Base-by-base conservation (phyloP, 2,329 filamentous ascomycete species). In the Fusarium torreyae region DNA sequence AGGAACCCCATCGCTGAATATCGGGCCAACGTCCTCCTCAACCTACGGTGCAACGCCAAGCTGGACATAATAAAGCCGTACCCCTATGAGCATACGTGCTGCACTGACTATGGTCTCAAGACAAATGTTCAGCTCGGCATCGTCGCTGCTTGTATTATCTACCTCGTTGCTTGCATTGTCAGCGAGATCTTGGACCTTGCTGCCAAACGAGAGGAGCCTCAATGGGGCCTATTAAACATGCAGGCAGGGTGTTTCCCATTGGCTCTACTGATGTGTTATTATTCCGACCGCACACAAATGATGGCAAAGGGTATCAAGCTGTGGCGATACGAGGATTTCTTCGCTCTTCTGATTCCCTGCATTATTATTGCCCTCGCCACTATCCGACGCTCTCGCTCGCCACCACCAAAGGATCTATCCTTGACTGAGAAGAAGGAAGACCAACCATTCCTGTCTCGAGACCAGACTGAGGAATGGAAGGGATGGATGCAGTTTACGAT, bases 391-490 rank as follows among this genome's bases (percentile, higher is more conserved):
- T 60, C 63, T 6, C 46, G 31, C 7, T 20, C 60, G 15, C 48
- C 56, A 2, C 44, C 20, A 9, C 28, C 57, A 40, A n/a, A 15
- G 6, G 39, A 40, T 17, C 39, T 40, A 2, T 40, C 39, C 7
- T 40, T 40, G 39, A 22, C 8, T 38, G 50, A 26, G 28, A 60
- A 13, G 39, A 53, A 20, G 36, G 39, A 46, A 2, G 57, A 59
- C 20, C 45, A 54, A 34, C 53, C 53, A 28, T 51, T 51, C 57
- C 38, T 75, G 83, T 5, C 57, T 1, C 82, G 87, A 34, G 79
- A 84, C 38, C 86, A 90, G 66, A 86, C 85, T 2, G 83, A 90
- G 56, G 89, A 91, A 74, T 89, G 87, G 83, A 91, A 90, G 77
- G 89, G 89, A 6, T 85, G 87, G 82, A 88, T 91, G 85, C 87